These are phyloP conservation scores for Hypoxylon perforatum DNA, from an alignment of 495 filamentous ascomycete genomes.

Conservation along the genomic window DNA sequence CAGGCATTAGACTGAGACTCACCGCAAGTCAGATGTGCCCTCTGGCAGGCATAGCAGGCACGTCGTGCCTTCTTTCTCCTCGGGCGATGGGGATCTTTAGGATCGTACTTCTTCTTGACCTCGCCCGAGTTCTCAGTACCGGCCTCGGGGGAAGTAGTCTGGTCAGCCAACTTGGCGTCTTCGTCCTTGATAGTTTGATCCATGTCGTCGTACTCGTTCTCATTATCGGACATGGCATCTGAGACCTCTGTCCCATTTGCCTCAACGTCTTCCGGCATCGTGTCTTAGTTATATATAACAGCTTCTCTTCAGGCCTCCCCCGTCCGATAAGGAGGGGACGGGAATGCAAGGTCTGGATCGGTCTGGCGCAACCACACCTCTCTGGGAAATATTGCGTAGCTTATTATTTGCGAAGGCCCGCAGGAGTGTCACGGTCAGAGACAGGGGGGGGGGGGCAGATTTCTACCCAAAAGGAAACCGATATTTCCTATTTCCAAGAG, in stretches of 20 bases:
- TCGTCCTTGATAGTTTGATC: conserved; percentile 60
- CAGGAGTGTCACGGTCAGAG: conserved; percentile 37
- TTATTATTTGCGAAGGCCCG: conserved; percentile 39
- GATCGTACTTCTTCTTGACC: conserved; percentile 71
- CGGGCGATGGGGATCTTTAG: conserved; percentile 88
- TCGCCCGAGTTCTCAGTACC: conserved; percentile 56
- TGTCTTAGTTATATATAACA: conserved; percentile 58
- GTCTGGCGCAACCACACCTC: conserved; percentile 50
- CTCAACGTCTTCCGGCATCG: conserved; percentile 58
- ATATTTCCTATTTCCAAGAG: conserved; percentile 34
- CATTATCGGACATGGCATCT: conserved; percentile 65
- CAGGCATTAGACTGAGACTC: conserved; percentile 60
- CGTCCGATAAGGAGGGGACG: conserved; percentile 21
- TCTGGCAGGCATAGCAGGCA: conserved; percentile 95
- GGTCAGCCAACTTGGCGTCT: conserved; percentile 69
- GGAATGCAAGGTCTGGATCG: conserved; percentile 50
- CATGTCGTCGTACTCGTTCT: conserved; percentile 64
- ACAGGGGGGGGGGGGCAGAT: conserved; percentile 25
- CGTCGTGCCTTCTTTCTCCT: conserved; percentile 94
- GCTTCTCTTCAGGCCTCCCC: conserved; percentile 36
- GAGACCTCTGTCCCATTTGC: conserved; percentile 61
- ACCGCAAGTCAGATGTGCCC: conserved; percentile 98
- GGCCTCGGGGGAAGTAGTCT: conserved; percentile 56
- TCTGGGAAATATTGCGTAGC: conserved; percentile 40
- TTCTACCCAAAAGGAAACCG: conserved; percentile 16